Evolutionary conservation across 176 grass and related monocot genomes (phyloP).

Genomic region (Oryza longistaminata): DNA sequence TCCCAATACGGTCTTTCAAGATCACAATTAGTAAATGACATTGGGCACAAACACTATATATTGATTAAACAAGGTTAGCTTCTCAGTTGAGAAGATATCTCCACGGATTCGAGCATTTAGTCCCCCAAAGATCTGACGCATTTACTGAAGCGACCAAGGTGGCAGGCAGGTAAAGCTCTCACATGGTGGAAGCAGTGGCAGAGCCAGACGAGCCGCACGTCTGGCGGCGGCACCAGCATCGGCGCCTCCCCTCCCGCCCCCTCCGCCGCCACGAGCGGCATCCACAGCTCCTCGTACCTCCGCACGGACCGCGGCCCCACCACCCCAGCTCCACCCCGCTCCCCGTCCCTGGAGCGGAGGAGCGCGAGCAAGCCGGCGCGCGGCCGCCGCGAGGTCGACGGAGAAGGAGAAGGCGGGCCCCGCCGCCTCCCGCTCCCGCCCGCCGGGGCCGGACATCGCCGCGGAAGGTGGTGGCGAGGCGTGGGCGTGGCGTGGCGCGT

Average conservation of each 20-base stretch:
- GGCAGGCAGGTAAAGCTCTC: neutral
- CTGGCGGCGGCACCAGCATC: constrained; percentile 72
- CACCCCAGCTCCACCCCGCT: neutral
- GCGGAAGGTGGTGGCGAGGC: no score
- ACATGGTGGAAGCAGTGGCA: constrained; percentile 88
- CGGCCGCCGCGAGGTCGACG: constrained; percentile 61
- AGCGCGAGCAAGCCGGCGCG: constrained; percentile 76
- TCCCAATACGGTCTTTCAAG: neutral
- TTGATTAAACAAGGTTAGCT: neutral
- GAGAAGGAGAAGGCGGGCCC: constrained; percentile 32
- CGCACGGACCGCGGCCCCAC: constrained; percentile 35
- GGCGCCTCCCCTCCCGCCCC: constrained; percentile 32
- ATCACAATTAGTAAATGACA: neutral
- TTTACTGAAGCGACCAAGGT: neutral
- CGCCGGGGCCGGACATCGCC: neutral
- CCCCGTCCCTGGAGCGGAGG: constrained; percentile 30
- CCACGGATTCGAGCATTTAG: neutral
- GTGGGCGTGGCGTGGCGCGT: no score
- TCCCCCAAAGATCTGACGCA: neutral
- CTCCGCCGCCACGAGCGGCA: constrained; percentile 64
- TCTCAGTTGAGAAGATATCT: neutral
- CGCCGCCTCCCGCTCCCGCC: neutral
- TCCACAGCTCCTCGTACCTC: constrained; percentile 89
- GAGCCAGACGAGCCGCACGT: constrained; percentile 87
- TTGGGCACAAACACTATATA: neutral